Evolutionary conservation across 179 eudicot species (phyloP), one percentile per base, ranked within the genome.

Genomic region (Silene vulgaris): DNA sequence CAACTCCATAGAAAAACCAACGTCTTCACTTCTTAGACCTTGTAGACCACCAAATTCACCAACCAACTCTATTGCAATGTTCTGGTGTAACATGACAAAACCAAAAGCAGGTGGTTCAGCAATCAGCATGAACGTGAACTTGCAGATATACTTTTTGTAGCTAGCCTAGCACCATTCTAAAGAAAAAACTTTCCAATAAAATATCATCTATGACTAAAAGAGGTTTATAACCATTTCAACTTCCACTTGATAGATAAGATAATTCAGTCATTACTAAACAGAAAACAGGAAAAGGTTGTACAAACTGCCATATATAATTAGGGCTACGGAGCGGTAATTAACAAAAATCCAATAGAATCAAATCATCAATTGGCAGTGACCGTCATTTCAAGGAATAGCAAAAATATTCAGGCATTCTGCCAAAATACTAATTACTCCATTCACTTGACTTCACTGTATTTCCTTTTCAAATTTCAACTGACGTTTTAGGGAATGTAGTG

Each of bases 31-130:
- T 28, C 75, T 83, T 74, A 87, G 77, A 74, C 80, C 85, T 40
- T 75, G 61, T 64, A 62, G 75, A 73, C 84, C 84, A 71, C 74
- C 78, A 61, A 59, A 70, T 69, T 86, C 88, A 76, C 89, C 84
- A 23, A 86, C 83, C 74, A 90, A 80, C 76, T 94, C 96, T 74
- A 91, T 64, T 75, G 92, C 90, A 66, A 92, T 80, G 80, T 87
- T 89, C 97, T 94, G 85, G 48, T 40, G 48, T 40, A 40, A 40
- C 48, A 43, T 54, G 40, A 43, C 30, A 65, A 65, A 54, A 52
- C 19, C 52, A 21, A 69, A n/a, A 68, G 32, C 35, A 65, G 28
- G 63, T 21, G 37, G 14, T 4, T 71, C 52, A 71, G 30, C 62
- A 71, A 14, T 71, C 52, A 71, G 30, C 62, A 71, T 26, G 16